Conservation (phyloP, 306 rosid species). For the Dalbergia oliveri region DNA sequence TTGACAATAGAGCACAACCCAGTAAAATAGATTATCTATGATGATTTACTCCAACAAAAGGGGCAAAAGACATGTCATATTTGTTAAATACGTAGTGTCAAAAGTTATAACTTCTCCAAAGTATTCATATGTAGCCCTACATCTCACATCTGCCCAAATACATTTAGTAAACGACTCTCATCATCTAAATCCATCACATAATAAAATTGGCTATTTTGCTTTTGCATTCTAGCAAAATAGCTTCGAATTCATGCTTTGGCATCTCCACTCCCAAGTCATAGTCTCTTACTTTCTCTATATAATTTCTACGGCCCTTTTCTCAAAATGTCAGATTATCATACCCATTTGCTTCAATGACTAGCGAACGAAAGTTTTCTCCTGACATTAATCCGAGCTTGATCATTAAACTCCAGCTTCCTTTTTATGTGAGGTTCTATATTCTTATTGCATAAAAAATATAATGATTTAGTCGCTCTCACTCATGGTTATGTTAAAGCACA, state of each 20-base stretch:
- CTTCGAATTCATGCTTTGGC: not conserved
- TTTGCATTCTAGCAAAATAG: conserved; percentile 4
- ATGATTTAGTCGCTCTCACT: not conserved
- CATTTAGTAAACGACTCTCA: not conserved
- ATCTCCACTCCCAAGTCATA: not conserved
- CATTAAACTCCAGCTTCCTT: not conserved
- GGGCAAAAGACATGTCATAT: not conserved
- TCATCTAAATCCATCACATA: too few relatives aligned
- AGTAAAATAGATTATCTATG: too few relatives aligned
- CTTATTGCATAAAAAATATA: not conserved
- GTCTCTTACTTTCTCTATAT: not conserved
- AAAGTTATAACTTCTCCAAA: conserved; percentile 43
- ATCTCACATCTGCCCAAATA: conserved; percentile 15
- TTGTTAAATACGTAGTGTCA: conserved; percentile 30
- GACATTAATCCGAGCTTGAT: not conserved
- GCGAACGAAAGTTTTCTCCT: not conserved
- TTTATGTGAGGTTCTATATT: too few relatives aligned
- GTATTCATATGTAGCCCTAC: conserved; percentile 11
- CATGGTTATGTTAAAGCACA: conserved; percentile 25
- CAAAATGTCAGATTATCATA: not conserved
- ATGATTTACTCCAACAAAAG: too few relatives aligned
- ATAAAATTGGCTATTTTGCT: not conserved
- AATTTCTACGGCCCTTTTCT: not conserved
- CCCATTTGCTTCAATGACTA: not conserved
- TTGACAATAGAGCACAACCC: too few relatives aligned